A percentile compares a stretch with the other conserved stretches of the same genome.
Conservation (phyloP, 2,329 filamentous ascomycete species). For the Neonectria ditissima region DNA sequence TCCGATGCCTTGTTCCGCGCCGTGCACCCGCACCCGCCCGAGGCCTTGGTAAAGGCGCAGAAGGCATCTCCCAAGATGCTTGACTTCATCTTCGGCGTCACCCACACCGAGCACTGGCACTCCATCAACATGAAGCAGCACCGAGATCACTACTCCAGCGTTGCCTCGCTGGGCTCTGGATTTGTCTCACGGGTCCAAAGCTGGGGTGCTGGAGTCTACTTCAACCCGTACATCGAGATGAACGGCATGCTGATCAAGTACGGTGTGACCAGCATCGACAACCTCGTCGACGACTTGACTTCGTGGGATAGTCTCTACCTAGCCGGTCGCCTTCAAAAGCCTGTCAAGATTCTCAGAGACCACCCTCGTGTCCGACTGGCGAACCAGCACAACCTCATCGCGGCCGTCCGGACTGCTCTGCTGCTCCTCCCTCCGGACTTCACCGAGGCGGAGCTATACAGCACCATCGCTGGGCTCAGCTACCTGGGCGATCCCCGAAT, state of each 20-base stretch:
- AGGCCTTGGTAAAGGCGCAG: conserved; percentile 85
- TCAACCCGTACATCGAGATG: conserved; percentile 94
- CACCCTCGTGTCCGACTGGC: conserved; percentile 91
- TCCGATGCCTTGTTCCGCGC: conserved; percentile 69
- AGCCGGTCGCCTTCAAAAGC: conserved; percentile 96
- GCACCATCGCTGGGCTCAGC: conserved; percentile 89
- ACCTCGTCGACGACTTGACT: conserved; percentile 84
- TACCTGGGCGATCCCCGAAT: conserved; percentile 98
- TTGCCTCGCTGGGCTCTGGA: conserved; percentile 86
- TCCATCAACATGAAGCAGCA: conserved; percentile 91
- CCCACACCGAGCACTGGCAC: conserved; percentile 96
- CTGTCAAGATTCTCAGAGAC: conserved; percentile 96
- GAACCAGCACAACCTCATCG: conserved; percentile 95
- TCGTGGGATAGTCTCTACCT: conserved; percentile 96
- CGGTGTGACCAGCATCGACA: conserved; percentile 94
- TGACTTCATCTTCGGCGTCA: conserved; percentile 97
- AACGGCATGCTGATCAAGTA: conserved; percentile 98
- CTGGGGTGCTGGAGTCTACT: conserved; percentile 95
- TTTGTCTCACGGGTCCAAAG: conserved; percentile 89
- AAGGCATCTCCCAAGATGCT: conserved; percentile 95
- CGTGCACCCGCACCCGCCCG: conserved; percentile 84
- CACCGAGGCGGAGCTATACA: conserved; percentile 88
- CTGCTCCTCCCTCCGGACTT: conserved; percentile 87
- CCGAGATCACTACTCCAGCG: conserved; percentile 89
- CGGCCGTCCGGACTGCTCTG: conserved; percentile 89